A percentile compares a stretch with the other conserved stretches of the same genome.
These are phyloP conservation scores for Penicillium sp. DNA, from an alignment of 2,329 filamentous ascomycete genomes.

Conservation along the genomic window DNA sequence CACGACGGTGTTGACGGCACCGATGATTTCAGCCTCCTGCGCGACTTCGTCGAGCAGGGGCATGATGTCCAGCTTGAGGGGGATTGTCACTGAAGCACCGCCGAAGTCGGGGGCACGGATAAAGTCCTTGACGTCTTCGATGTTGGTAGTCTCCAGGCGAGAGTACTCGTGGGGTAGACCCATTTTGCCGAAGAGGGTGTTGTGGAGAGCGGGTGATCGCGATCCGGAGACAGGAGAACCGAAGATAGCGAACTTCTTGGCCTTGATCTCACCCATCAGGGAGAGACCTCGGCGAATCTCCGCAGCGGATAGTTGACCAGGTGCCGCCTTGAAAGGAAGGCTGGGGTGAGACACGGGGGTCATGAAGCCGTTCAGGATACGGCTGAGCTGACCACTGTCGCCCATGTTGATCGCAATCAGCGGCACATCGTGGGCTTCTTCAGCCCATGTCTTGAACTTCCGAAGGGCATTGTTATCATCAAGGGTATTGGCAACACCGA, in stretches of 20 bases:
- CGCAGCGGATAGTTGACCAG: slow-evolving; percentile 84
- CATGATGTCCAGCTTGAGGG: slow-evolving; percentile 87
- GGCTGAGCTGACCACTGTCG: slow-evolving; percentile 77
- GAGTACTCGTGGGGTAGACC: slow-evolving; percentile 85
- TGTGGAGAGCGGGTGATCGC: slow-evolving; percentile 85
- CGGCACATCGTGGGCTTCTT: slow-evolving; percentile 71
- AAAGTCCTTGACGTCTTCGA: slow-evolving; percentile 59
- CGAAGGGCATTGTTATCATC: slow-evolving; percentile 85
- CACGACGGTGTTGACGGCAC: slow-evolving; percentile 92
- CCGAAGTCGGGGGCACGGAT: slow-evolving; percentile 76
- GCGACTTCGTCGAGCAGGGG: slow-evolving; percentile 76
- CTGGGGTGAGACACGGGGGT: slow-evolving; percentile 89
- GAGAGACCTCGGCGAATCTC: slow-evolving; percentile 80
- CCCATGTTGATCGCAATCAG: slow-evolving; percentile 98
- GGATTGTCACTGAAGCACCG: slow-evolving; percentile 93
- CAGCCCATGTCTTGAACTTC: slow-evolving; percentile 76
- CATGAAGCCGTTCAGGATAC: slow-evolving; percentile 87
- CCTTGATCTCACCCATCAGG: slow-evolving; percentile 73
- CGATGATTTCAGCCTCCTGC: slow-evolving; percentile 75
- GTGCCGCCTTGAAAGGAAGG: slow-evolving; percentile 89
- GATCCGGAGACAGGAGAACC: slow-evolving; percentile 81
- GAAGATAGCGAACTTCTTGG: slow-evolving; percentile 80
- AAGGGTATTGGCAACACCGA: slow-evolving; percentile 72
- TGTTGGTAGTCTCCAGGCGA: slow-evolving; percentile 70
- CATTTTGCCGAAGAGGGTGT: slow-evolving; percentile 71